Conservation (phyloP, 2,329 filamentous ascomycete genomes). For the Sporothrix pseudoabietina region DNA sequence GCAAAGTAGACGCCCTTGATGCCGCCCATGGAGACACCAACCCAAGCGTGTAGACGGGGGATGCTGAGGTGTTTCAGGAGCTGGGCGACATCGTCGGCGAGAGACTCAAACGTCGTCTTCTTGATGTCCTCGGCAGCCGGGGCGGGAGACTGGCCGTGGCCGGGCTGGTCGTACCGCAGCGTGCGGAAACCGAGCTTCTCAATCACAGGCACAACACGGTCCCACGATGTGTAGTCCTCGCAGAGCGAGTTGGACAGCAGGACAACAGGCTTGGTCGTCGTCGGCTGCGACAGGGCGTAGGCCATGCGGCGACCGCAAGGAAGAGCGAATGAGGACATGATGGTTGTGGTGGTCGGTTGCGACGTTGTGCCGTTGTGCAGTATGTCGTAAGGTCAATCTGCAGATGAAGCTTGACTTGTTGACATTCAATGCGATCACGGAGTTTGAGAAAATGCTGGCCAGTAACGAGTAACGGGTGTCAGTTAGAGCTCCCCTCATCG, state of each 20-base stretch:
- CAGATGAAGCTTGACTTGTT: no score
- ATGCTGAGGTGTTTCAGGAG: conserved; percentile 43
- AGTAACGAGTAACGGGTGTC: no score
- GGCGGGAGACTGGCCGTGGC: conserved; percentile 46
- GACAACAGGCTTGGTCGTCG: conserved; percentile 40
- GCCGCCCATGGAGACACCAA: conserved; percentile 52
- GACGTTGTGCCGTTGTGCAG: not conserved
- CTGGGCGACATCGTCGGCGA: conserved; percentile 39
- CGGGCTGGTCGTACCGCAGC: conserved; percentile 49
- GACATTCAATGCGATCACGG: no score
- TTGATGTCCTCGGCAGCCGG: conserved; percentile 39
- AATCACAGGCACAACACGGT: conserved; percentile 44
- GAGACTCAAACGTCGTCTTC: conserved; percentile 43
- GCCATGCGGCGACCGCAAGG: conserved; percentile 28
- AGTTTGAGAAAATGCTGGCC: no score
- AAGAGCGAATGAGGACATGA: conserved; percentile 29
- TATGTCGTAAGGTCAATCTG: no score
- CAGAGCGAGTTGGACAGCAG: conserved; percentile 47
- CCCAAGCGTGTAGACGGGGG: conserved; percentile 44
- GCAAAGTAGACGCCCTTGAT: conserved; percentile 46
- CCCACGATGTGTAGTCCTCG: conserved; percentile 45
- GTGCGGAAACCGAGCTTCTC: conserved; percentile 44
- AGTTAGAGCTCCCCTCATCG: no score
- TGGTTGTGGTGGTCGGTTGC: not conserved
- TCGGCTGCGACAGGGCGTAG: conserved; percentile 39